phyloP scores from a whole-genome alignment of 768 basidiomycete genomes.

The Lactarius tabidus region DNA sequence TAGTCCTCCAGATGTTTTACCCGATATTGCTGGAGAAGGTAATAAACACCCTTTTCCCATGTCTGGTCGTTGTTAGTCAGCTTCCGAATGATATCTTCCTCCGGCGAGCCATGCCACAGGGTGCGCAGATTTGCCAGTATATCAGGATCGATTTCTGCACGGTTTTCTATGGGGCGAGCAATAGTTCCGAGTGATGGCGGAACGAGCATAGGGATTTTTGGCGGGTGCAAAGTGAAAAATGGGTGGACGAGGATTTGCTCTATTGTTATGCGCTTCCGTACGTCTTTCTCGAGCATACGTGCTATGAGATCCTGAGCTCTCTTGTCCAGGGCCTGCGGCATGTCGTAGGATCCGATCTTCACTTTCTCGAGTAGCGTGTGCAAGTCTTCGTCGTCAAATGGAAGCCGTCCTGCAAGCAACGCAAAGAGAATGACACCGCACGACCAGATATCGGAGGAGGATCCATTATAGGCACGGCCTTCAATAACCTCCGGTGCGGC shows the following conservation, averaged over 20 bases:
- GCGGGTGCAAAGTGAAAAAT: slow-evolving; percentile 60
- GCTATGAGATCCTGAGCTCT: slow-evolving; percentile 72
- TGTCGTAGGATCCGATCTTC: slow-evolving; percentile 63
- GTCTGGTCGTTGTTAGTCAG: slow-evolving; percentile 66
- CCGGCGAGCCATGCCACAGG: slow-evolving; percentile 82
- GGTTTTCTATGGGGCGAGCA: slow-evolving; percentile 58
- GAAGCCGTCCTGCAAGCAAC: slow-evolving; percentile 80
- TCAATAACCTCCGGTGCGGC: slow-evolving; percentile 89
- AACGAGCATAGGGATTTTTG: slow-evolving; percentile 40
- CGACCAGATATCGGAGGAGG: slow-evolving; percentile 93
- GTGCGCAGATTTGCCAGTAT: slow-evolving; percentile 88
- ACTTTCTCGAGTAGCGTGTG: slow-evolving; percentile 77
- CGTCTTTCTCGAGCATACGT: slow-evolving; percentile 78
- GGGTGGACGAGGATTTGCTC: slow-evolving; percentile 74
- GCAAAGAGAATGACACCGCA: slow-evolving; percentile 93
- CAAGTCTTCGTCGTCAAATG: slow-evolving; percentile 89
- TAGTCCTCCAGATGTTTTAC: slow-evolving; percentile 70
- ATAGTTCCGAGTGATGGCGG: slow-evolving; percentile 64
- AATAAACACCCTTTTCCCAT: slow-evolving; percentile 97
- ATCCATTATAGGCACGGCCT: slow-evolving; percentile 80
- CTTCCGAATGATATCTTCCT: slow-evolving; percentile 66
- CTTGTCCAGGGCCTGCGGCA: slow-evolving; percentile 66
- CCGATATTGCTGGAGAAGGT: slow-evolving; percentile 82
- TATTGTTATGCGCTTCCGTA: slow-evolving; percentile 75
- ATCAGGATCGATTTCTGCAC: slow-evolving; percentile 75